phyloP scores from a whole-genome alignment of 2,329 filamentous ascomycete species.

The Penicillium sp. region DNA sequence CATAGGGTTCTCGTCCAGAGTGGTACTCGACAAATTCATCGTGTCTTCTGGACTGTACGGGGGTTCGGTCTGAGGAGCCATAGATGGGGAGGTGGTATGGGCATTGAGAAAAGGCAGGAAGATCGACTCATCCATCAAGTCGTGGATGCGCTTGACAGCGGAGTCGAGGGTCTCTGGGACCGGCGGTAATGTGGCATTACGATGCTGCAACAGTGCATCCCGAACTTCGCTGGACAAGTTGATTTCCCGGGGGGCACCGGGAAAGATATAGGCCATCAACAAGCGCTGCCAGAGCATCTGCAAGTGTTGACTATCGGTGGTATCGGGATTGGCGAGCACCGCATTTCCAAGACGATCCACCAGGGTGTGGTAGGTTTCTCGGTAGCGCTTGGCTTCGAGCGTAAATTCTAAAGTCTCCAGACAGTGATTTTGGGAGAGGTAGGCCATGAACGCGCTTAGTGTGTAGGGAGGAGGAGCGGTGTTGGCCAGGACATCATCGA shows the following conservation, averaged over 20 bases:
- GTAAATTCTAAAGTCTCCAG: constrained; percentile 95
- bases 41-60: constrained; percentile 37
- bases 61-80: constrained; percentile 41
- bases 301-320: constrained; percentile 61
- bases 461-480: constrained; percentile 83
- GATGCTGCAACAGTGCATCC: constrained; percentile 66
- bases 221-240: constrained; percentile 84
- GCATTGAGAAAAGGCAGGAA: constrained; percentile 84
- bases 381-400: constrained; percentile 84
- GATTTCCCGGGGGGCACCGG: constrained; percentile 77
- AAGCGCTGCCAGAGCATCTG: constrained; percentile 80
- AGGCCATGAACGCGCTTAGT: constrained; percentile 88
- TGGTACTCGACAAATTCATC: constrained; percentile 29
- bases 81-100: constrained; percentile 45
- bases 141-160: constrained; percentile 82
- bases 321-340: constrained; percentile 48
- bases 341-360: constrained; percentile 47
- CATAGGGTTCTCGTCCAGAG: constrained; percentile 28
- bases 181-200: constrained; percentile 55
- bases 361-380: constrained; percentile 58
- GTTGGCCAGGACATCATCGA: constrained; percentile 84
- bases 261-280: constrained; percentile 82
- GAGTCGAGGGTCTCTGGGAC: constrained; percentile 72
- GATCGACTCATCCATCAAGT: constrained; percentile 96
- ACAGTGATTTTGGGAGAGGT: constrained; percentile 94